Evolutionary conservation across 2,329 filamentous ascomycete species (phyloP), one percentile per base, ranked within the genome.

Genomic region (Dothideomycetes sp.): DNA sequence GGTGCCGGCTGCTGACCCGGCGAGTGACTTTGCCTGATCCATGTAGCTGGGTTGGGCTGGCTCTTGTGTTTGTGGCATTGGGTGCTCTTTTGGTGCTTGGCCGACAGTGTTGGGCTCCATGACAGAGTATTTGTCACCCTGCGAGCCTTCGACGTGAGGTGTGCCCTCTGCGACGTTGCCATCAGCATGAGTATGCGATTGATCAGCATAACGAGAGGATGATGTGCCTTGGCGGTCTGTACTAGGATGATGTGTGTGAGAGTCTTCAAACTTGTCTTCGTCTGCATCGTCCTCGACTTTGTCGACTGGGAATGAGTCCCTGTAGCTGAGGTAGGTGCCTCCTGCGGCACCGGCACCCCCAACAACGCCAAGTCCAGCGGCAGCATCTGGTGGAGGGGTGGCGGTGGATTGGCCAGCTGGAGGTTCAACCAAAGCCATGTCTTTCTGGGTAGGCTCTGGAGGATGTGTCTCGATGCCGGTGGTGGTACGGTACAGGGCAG

Each of bases 41-140:
- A 68, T 42, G 34, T 62, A 57, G 2, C 57, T 52, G 16, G 57
- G 54, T n/a, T 54, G 53, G 5, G 52, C 43, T 2, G 50, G 48
- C 29, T 62, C 53, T 8, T 53, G 52, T 7, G 47, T 37, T 2
- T 38, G 36, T 2, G 53, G 51, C 3, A 63, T 49, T 1, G 61
- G 55, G 24, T 62, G 60, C 36, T 68, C 64, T 49, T 70, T 70
- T 7, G 64, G 62, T 36, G 65, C 66, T 47, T 70, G 67, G 3
- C 66, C 65, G 18, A 70, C 58, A 9, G 66, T 70, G 37, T 52
- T 51, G 11, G 67, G 63, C 45, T 70, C 67, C 58, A 69, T 66
- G 4, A 65, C 60, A 7, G 56, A 54, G 11, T 62, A 63, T 47
- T 62, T 63, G 41, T 66, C 64, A 37, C 66, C 64, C 43, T 63